Base-by-base conservation (phyloP, 2,329 filamentous ascomycete genomes). In the Grosmannia clavigera region DNA sequence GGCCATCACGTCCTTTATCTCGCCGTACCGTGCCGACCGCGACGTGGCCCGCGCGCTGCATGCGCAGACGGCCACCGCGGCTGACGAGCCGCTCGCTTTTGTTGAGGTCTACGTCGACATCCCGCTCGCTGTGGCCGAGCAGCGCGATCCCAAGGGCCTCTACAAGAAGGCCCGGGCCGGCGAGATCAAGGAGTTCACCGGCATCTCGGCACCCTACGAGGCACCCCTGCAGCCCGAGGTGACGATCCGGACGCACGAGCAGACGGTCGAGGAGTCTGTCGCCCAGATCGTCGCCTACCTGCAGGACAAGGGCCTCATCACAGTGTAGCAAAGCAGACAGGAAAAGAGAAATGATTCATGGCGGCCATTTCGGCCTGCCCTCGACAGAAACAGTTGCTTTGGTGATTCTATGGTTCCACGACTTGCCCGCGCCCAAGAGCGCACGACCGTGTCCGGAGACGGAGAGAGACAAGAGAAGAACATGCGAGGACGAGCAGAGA, bases 111-210 rank as follows among this genome's bases (percentile, higher is more conserved):
- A 85, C 70, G 86, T 99, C 64, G 91, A 99, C 73, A 85, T 97
- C 14, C 88, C 91, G 16, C 81, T 97, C 66, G 89, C 90, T 74
- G 90, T 94, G 53, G 92, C 94, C 46, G 92, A 97, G 82, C 80
- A 92, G 81, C 85, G 94, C 64, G 94, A 99, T 71, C 94, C 94
- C 56, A 99, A 99, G 83, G 94, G 92, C 5, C 77, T 97, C 62
- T 99, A 99, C 78, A 96, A 96, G 81, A 96, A 96, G 83, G 94
- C 94, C 14, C 80, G 92, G 53, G 86, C 88, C 58, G 94, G 94
- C 53, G 85, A 95, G 73, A 97, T 97, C 75, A 94, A 95, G 75
- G 90, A 97, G 67, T 99, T 99, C 72, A 99, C 94, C 1, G 94
- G 94, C 60, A 90, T 97, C 69, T 92, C 87, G 66, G 91, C 92